phyloP scores from a whole-genome alignment of 345 rosid genomes.

The Litchi chinensis region DNA sequence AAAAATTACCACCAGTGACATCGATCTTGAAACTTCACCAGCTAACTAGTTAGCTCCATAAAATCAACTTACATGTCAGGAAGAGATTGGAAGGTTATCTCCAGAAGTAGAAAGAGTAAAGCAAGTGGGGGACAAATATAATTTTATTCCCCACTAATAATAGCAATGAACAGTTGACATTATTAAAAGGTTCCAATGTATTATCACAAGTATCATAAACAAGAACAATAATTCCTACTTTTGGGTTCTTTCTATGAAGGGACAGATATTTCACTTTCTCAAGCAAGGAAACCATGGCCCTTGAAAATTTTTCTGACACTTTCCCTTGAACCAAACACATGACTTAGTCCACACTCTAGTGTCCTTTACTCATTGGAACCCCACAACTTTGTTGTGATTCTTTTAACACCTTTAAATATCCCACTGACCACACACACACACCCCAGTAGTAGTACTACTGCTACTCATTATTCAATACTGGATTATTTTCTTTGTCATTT shows the following conservation, averaged over 20 bases:
- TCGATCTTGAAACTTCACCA: too few relatives aligned
- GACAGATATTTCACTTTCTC: slow-evolving; percentile 2
- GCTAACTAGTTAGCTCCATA: too few relatives aligned
- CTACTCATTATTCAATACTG: not conserved
- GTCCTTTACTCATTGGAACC: slow-evolving; percentile 16
- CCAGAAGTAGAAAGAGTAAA: not conserved
- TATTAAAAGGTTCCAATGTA: not conserved
- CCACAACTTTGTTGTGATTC: slow-evolving; percentile 14
- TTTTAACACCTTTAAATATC: slow-evolving; percentile 3
- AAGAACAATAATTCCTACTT: not conserved
- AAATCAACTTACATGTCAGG: too few relatives aligned
- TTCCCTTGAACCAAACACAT: slow-evolving; percentile 13
- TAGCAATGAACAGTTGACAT: not conserved
- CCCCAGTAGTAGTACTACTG: not conserved
- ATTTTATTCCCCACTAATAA: not conserved
- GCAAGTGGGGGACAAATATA: not conserved
- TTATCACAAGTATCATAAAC: not conserved
- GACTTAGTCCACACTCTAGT: slow-evolving; percentile 4
- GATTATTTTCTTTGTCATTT: too few relatives aligned
- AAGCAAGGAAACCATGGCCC: not conserved
- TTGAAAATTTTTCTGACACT: not conserved
- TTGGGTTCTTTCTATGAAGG: not conserved
- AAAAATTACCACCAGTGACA: too few relatives aligned
- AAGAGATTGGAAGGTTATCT: not conserved
- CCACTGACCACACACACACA: not conserved